These are phyloP conservation scores for Trichopus zeylanicus DNA, from an alignment of 116 monocot genomes.

Conservation along the genomic window DNA sequence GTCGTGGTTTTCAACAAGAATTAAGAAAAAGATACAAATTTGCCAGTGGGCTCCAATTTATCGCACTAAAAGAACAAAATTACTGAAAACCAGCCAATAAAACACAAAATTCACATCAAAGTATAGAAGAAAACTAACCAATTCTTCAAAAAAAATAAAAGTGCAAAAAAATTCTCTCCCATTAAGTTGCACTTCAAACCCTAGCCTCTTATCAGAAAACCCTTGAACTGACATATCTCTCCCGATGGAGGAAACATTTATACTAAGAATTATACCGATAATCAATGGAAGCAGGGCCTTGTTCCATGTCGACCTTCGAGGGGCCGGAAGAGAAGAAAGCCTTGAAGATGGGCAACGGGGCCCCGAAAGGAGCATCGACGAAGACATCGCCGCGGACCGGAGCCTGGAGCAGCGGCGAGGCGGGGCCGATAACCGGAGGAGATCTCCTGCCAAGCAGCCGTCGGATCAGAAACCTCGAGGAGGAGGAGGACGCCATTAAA, in stretches of 20 bases:
- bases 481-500: not conserved
- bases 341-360: not conserved
- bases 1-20: no score
- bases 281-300: slow-evolving; percentile 18
- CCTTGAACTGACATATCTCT: not conserved
- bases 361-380: not conserved
- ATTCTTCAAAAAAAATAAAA: not conserved
- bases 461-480: slow-evolving; percentile 3
- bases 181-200: not conserved
- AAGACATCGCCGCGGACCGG: not conserved
- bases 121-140: not conserved
- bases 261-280: slow-evolving; percentile 10
- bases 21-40: no score
- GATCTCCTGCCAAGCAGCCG: slow-evolving; percentile 2
- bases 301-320: slow-evolving; percentile 9
- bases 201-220: not conserved
- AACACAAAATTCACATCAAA: no score
- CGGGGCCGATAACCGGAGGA: not conserved
- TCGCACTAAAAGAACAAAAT: no score
- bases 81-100: no score
- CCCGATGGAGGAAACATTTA: not conserved
- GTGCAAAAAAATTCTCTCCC: no score
- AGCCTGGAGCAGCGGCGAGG: slow-evolving; percentile 1
- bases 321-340: slow-evolving; percentile 24
- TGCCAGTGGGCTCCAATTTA: no score